Base-by-base conservation (phyloP, 495 filamentous ascomycete genomes). In the Aspergillus coremiiformis region DNA sequence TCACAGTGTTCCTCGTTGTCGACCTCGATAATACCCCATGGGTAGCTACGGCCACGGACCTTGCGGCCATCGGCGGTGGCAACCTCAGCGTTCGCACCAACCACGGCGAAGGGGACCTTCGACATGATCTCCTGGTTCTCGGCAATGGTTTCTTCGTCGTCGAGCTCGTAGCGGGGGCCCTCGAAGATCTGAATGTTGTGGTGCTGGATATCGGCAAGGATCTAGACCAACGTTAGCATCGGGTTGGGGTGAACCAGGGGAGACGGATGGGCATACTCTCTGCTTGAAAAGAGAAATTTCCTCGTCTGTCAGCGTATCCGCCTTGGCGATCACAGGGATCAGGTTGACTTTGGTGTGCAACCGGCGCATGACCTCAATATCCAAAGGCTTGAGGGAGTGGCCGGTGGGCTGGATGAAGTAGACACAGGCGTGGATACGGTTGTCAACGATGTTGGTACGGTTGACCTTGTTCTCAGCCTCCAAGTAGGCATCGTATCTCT, bases 51-150 rank as follows among this genome's bases (percentile, higher is more conserved):
- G 54, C 93, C 93, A 63, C 94, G 90, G 57, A 96, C 90, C 69
- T 90, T 90, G 62, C 93, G 91, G 47, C 94, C 94, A 67, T 98
- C 93, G 44, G 87, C 78, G 54, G 85, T 90, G 50, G 81, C 84
- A 57, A 98, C 87, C 71, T 97, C 94, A 55, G 82, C 80, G 69
- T 95, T 96, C 61, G 92, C 90, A 76, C 93, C 93, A 53, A 98
- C 93, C 53, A 98, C 90, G 41, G 93, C 93, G 66, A 98, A 98
- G 17, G 93, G 93, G 32, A 98, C 91, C 78, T 98, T 98, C 59
- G 94, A 96, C 90, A 98, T 90, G 70, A 98, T 98, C 77, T 98
- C 93, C 72, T 92, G 90, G 82, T 98, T 98, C 78, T 98, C 93
- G 7, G 93, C 93, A 70, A 98, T 96, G 26, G 93, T 97, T 78